These are phyloP conservation scores for Geosiphon pyriformis DNA, from an alignment of 192 early-diverging fungal genomes.

Conservation along the genomic window DNA sequence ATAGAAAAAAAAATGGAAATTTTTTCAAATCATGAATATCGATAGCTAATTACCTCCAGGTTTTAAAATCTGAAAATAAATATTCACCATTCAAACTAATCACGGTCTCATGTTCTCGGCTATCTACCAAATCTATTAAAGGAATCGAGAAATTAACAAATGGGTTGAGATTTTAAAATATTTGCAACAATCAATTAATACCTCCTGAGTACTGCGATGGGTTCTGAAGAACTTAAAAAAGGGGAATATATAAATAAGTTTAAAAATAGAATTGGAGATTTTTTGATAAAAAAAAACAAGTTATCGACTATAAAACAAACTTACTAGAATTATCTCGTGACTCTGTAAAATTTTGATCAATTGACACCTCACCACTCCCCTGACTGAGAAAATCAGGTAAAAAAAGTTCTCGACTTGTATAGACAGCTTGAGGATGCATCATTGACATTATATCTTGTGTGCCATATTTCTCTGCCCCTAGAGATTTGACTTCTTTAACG, in stretches of 20 bases:
- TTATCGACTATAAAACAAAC: background rate
- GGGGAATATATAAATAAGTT: too few species aligned
- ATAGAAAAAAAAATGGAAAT: background rate
- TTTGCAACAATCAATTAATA: too few species aligned
- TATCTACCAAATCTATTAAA: background rate
- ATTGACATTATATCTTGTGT: background rate
- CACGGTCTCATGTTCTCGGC: background rate
- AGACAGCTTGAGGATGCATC: background rate
- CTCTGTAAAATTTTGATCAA: background rate
- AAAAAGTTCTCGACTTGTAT: background rate
- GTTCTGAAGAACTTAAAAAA: too few species aligned
- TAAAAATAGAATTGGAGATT: too few species aligned
- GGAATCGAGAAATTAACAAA: background rate
- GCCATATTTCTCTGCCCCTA: background rate
- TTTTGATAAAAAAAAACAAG: background rate
- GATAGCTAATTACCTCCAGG: background rate
- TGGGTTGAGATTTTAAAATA: too few species aligned
- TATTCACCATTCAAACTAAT: background rate
- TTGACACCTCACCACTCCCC: too few species aligned
- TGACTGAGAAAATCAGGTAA: background rate
- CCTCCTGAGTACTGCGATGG: too few species aligned
- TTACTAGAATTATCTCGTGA: background rate
- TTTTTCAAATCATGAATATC: background rate
- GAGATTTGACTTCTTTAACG: background rate
- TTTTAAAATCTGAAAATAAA: background rate